Base-by-base conservation (phyloP, 2,329 filamentous ascomycete species). In the Westerdykella ornata region DNA sequence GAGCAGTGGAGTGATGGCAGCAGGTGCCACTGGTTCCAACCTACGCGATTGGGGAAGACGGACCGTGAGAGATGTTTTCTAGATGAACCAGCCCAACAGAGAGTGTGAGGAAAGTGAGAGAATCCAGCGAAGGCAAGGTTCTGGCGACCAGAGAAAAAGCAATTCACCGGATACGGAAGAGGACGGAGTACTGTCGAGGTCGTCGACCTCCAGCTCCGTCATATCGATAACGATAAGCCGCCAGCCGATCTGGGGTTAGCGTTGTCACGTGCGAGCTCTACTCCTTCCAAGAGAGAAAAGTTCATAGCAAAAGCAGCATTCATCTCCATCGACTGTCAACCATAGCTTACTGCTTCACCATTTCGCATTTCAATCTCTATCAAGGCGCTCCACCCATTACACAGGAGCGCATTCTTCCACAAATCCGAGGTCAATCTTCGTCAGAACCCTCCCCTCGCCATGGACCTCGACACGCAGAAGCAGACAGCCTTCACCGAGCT, bases 401-500 rank as follows among this genome's bases (percentile, higher is more conserved):
- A 16, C 32, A 26, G 43, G 47, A 34, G 52, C 5, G 18, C 40
- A 28, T 37, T 36, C 36, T 40, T 28, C 33, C 33, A 15, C 39
- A 36, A 37, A 36, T 35, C 28, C 26, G 29, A 41, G 30, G 35
- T 36, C 37, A 32, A 52, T 51, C 46, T 43, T 15, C 12, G 8
- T 7, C 30, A 7, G 13, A 13, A 33, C 8, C 30, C 30, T 13
- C 9, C 13, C n/a, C 51, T 48, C 55, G 48, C 44, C 46, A 56
- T 66, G 53, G 62, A 60, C 45, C 48, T 59, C 54, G 56, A 56
- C 38, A 54, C 49, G 43, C 56, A 60, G 47, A 54, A 61, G 50
- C 51, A 63, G 51, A 46, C 59, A 43, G 57, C 59, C 43, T 43
- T 64, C 38, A 42, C 80, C 57, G 79, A 80, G 59, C 78, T 88